Evolutionary conservation across 495 filamentous ascomycete genomes (phyloP), one percentile per base, ranked within the genome.

Genomic region (Polyplosphaeria fusca): DNA sequence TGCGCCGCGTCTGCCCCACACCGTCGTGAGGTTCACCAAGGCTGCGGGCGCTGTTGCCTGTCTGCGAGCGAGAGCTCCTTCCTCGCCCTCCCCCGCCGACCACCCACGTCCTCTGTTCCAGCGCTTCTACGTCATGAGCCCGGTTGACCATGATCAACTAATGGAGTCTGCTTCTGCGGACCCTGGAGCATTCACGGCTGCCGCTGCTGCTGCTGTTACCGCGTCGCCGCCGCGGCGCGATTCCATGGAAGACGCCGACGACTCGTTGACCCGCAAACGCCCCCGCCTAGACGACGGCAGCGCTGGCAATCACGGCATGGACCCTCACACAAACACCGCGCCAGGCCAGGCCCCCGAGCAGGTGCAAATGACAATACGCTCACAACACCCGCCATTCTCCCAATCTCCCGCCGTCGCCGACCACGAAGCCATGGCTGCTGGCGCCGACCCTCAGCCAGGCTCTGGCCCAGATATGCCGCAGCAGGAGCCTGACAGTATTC

Each of bases 271-370:
- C 57, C 76, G 81, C 65, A 85, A 85, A 71, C 79, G 82, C 58
- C 82, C 79, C 44, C 81, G 82, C 65, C 76, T 85, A 50, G 81
- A 85, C 68, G 80, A 74, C 68, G 79, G 78, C 59, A 74, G 71
- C 60, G 69, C 70, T 54, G 67, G 71, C 35, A 71, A 70, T 47
- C 56, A 72, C 74, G 68, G 67, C 69, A 73, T 78, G 70, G 78
- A 68, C 25, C 49, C 58, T 16, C 59, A 62, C 22, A 25, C 38
- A 16, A 40, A 50, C 37, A 37, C 49, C 50, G 69, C 73, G 28
- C 37, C 49, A 42, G 45, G 38, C 13, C 40, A 32, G 13, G 63
- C 66, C 38, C 60, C 68, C 5, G 67, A 67, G 26, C 70, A 70
- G 70, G 53, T 56, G 74, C 19, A 77, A 65, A 75, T 85, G 43